Percentiles rank a stretch among this genome's conserved stretches.
Conservation (phyloP, 805 yeast genomes). For the Ogataea glucozyma region DNA sequence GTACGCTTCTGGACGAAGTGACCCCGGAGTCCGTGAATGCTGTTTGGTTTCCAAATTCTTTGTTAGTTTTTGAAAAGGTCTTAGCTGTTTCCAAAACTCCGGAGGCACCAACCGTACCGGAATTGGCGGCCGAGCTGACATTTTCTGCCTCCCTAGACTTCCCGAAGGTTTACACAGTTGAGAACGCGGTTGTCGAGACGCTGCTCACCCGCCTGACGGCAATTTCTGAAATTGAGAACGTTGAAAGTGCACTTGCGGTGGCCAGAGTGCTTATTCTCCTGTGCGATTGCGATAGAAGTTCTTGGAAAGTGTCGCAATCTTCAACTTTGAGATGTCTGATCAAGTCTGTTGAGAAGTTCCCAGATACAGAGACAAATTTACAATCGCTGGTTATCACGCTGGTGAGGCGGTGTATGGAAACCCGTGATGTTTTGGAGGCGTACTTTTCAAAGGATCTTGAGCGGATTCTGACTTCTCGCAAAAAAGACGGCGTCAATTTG, state of each 20-base stretch:
- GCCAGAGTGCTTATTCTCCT: slow-evolving; percentile 57
- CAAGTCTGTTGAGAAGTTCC: slow-evolving; percentile 38
- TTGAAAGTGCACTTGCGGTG: slow-evolving; percentile 51
- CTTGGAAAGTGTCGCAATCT: slow-evolving; percentile 45
- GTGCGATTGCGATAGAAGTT: slow-evolving; percentile 45
- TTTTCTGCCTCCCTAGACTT: slow-evolving; percentile 19
- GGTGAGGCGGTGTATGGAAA: slow-evolving; percentile 71
- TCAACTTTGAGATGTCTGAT: slow-evolving; percentile 50
- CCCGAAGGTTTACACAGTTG: slow-evolving; percentile 24
- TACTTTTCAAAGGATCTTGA: slow-evolving; percentile 54
- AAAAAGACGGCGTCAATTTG: slow-evolving; percentile 13
- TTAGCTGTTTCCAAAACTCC: slow-evolving; percentile 56
- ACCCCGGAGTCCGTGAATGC: slow-evolving; percentile 40
- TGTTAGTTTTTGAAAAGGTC: slow-evolving; percentile 56
- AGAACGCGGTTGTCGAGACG: slow-evolving; percentile 24
- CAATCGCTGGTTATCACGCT: slow-evolving; percentile 54
- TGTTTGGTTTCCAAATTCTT: slow-evolving; percentile 60
- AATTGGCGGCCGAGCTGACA: slow-evolving; percentile 18
- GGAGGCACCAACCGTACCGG: slow-evolving; percentile 46
- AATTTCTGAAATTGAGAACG: slow-evolving; percentile 41
- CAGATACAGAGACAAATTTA: slow-evolving; percentile 38
- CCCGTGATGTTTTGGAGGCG: slow-evolving; percentile 46
- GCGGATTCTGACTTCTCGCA: slow-evolving; percentile 37
- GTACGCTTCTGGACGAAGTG: slow-evolving; percentile 39
- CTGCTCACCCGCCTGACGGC: slow-evolving; percentile 48